phyloP scores from a whole-genome alignment of 2,329 filamentous ascomycete genomes.

The Diaporthe vexans region DNA sequence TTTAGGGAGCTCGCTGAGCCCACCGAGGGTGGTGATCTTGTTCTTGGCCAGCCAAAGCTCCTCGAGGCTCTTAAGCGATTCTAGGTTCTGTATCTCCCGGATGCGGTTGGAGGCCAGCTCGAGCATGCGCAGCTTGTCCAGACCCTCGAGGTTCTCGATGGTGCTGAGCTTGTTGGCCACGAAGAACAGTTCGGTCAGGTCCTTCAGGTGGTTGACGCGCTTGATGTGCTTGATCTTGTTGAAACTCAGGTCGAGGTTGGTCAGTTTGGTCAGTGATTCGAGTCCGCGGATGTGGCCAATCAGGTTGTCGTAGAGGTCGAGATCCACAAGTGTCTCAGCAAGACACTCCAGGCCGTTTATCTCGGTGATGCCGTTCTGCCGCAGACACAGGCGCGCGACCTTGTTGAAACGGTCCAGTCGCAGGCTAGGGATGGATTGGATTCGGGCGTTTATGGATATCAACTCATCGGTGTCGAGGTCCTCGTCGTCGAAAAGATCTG shows the following conservation, averaged over 20 bases:
- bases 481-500: conserved; percentile 74
- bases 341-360: conserved; percentile 81
- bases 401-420: conserved; percentile 87
- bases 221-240: conserved; percentile 99
- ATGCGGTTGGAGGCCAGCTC: conserved; percentile 95
- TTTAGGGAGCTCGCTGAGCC: conserved; percentile 80
- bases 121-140: conserved; percentile 83
- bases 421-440: conserved; percentile 82
- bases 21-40: conserved; percentile 88
- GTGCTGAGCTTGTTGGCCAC: conserved; percentile 93
- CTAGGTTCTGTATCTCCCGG: conserved; percentile 87
- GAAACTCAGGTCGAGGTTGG: conserved; percentile 90
- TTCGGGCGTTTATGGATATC: conserved; percentile 88
- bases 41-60: conserved; percentile 97
- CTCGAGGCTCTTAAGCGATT: conserved; percentile 81
- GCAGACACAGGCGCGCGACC: conserved; percentile 84
- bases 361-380: conserved; percentile 88
- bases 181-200: conserved; percentile 88
- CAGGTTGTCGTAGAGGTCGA: conserved; percentile 97
- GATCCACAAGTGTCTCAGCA: conserved; percentile 78
- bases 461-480: conserved; percentile 80
- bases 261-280: conserved; percentile 82
- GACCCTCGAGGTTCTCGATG: conserved; percentile 86
- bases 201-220: conserved; percentile 81
- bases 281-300: conserved; percentile 89